phyloP scores from a whole-genome alignment of 1,284 basidiomycete species.

The Thecaphora thlaspeos region DNA sequence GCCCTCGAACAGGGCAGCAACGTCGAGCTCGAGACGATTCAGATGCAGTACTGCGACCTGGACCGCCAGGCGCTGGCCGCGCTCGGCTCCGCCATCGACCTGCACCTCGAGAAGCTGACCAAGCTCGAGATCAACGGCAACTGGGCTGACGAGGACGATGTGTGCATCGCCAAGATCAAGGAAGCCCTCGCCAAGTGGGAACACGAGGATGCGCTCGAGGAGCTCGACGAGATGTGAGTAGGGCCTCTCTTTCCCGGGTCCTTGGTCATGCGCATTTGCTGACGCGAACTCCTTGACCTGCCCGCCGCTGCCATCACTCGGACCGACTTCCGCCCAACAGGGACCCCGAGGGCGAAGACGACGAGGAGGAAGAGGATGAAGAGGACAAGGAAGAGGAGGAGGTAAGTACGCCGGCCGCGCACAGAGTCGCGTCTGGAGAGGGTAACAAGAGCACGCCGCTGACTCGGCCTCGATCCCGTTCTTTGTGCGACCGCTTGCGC shows the following conservation, averaged over 20 bases:
- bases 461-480: not conserved
- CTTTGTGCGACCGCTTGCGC: not conserved
- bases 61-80: conserved; percentile 43
- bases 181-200: conserved; percentile 44
- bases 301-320: not conserved
- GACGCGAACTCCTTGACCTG: not conserved
- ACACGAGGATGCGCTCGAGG: conserved; percentile 44
- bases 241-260: no score
- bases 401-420: no score
- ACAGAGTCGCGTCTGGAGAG: conserved; percentile 15
- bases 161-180: conserved; percentile 48
- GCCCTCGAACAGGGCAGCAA: conserved; percentile 43
- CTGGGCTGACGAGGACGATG: conserved; percentile 56
- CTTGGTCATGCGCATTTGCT: not conserved
- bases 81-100: conserved; percentile 42
- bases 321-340: conserved; percentile 2
- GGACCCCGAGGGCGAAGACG: conserved; percentile 54
- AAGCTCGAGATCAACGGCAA: conserved; percentile 56
- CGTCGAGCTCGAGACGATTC: conserved; percentile 41
- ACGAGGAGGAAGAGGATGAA: conserved; percentile 44
- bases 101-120: conserved; percentile 32
- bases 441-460: not conserved
- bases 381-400: conserved; percentile 33
- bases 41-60: conserved; percentile 53
- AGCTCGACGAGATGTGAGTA: conserved; percentile 51